Percentiles rank a stretch among this genome's conserved stretches.
Conservation (phyloP, 495 filamentous ascomycete genomes). For the Xylaria sp. region DNA sequence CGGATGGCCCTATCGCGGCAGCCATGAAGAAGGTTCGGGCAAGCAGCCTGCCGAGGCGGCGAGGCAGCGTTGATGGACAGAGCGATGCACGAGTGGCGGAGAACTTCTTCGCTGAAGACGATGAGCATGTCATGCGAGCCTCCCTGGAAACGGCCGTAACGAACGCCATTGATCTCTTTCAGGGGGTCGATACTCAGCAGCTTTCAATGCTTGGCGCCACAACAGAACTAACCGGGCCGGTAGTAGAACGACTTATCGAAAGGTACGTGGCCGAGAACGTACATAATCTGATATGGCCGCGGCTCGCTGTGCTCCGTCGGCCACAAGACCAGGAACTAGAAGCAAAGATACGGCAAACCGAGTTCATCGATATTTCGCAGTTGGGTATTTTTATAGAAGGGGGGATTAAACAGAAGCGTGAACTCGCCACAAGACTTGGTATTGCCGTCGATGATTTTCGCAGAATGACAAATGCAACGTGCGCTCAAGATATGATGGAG, state of each 20-base stretch:
- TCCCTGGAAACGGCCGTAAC: conserved; percentile 91
- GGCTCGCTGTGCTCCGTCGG: conserved; percentile 77
- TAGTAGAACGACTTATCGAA: conserved; percentile 93
- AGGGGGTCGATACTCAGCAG: conserved; percentile 94
- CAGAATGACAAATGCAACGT: conserved; percentile 81
- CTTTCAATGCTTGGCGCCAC: conserved; percentile 89
- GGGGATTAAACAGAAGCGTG: conserved; percentile 72
- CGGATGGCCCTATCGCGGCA: conserved; percentile 56
- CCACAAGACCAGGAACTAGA: conserved; percentile 91
- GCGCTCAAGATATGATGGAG: conserved; percentile 94
- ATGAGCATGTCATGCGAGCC: conserved; percentile 84
- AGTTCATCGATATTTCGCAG: conserved; percentile 91
- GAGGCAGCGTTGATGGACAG: conserved; percentile 35
- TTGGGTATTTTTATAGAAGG: conserved; percentile 84
- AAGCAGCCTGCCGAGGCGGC: conserved; percentile 47
- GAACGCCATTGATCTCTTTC: conserved; percentile 92
- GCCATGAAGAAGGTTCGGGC: conserved; percentile 59
- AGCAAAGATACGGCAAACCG: conserved; percentile 88
- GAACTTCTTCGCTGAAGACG: conserved; percentile 71
- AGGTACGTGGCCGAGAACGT: conserved; percentile 94
- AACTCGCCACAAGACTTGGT: conserved; percentile 71
- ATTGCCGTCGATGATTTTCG: conserved; percentile 89
- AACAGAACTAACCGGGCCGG: conserved; percentile 89
- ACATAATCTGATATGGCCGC: conserved; percentile 82
- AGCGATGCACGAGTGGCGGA: conserved; percentile 37